Evolutionary conservation across 169 alveolate genomes (phyloP).

Genomic region (Plasmodium falciparum): DNA sequence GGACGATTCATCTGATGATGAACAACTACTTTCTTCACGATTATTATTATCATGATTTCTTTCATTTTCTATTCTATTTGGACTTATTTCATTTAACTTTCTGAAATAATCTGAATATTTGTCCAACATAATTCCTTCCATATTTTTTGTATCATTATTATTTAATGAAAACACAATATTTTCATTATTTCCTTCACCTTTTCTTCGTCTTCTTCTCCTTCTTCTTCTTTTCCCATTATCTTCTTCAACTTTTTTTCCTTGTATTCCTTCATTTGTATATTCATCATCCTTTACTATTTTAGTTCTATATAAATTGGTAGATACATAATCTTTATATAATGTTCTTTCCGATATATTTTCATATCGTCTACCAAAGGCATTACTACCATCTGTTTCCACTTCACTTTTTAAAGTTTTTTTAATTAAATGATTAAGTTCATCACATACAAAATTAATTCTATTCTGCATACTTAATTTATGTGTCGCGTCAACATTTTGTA

Average conservation of each 20-base stretch:
- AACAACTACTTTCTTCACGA: neutral
- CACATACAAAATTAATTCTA: conserved; percentile 60
- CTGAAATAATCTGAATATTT: conserved; percentile 39
- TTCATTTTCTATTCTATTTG: neutral
- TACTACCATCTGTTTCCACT: neutral
- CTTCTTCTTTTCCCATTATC: neutral
- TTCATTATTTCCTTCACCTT: neutral
- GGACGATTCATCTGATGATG: neutral
- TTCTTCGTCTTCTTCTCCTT: neutral
- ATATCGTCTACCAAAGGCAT: conserved; percentile 12
- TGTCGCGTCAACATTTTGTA: neutral
- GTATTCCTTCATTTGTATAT: conserved; percentile 6
- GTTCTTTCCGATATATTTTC: conserved; percentile 37
- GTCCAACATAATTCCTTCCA: conserved; percentile 15
- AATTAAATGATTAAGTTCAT: conserved; percentile 40
- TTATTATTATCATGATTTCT: neutral
- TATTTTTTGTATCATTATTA: neutral
- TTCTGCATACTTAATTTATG: conserved; percentile 23
- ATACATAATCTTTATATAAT: conserved; percentile 50
- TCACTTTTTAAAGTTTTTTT: conserved; percentile 51
- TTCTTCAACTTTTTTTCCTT: conserved; percentile 1
- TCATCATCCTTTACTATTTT: neutral
- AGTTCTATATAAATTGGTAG: conserved; percentile 47
- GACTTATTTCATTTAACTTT: conserved; percentile 8
- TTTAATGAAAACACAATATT: neutral